Evolutionary conservation across 768 basidiomycete genomes (phyloP).

Genomic region (Aureoboletus auriporus): DNA sequence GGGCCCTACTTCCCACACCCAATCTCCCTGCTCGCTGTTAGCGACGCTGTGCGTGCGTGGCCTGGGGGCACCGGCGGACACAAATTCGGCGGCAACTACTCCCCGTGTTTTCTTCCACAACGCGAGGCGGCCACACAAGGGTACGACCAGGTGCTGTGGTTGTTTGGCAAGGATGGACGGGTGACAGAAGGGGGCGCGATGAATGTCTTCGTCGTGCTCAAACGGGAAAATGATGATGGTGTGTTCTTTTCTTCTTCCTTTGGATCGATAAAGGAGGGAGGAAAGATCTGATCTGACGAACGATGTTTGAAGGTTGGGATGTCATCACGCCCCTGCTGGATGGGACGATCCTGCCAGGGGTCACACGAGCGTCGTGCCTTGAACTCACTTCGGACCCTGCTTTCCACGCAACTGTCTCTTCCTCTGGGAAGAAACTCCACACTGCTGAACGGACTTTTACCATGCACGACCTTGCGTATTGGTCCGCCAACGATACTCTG

Average conservation of each 20-base stretch:
- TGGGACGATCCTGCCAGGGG: conserved; percentile 89
- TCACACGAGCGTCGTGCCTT: conserved; percentile 85
- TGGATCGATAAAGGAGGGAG: too few species aligned
- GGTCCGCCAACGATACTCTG: conserved; percentile 55
- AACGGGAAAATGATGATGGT: conserved; percentile 53
- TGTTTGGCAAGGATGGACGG: conserved; percentile 56
- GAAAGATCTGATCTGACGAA: neutral
- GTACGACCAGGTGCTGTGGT: conserved; percentile 78
- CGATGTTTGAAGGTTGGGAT: conserved; percentile 53
- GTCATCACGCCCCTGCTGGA: conserved; percentile 86
- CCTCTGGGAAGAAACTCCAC: conserved; percentile 30
- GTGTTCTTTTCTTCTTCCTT: conserved; percentile 5
- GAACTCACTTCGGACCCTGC: conserved; percentile 63
- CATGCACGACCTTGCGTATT: conserved; percentile 54
- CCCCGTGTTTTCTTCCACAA: conserved; percentile 60
- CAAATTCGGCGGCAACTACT: conserved; percentile 67
- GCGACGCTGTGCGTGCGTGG: conserved; percentile 72
- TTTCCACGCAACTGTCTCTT: conserved; percentile 23
- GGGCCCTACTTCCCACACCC: conserved; percentile 55
- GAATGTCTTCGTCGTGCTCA: conserved; percentile 74
- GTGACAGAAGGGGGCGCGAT: conserved; percentile 68
- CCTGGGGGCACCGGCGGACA: conserved; percentile 71
- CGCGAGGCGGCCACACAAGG: conserved; percentile 60
- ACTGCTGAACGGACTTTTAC: conserved; percentile 60
- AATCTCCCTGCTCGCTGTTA: conserved; percentile 57